Base-by-base conservation (phyloP, 805 yeast species). In the Pichia ethanolica region DNA sequence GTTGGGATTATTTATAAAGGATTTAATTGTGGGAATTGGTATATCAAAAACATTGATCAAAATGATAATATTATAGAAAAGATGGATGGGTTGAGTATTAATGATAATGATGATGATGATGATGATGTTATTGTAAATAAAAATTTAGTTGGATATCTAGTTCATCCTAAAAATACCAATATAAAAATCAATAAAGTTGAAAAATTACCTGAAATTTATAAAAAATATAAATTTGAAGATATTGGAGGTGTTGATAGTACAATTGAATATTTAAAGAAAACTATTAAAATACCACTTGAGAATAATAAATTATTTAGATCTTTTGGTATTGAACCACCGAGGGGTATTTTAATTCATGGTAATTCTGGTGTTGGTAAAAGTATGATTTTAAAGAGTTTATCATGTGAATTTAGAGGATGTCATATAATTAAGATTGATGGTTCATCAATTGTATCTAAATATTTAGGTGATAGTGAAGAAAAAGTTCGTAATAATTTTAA, bases 351-450 rank as follows among this genome's bases (percentile, higher is more conserved):
- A 33, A 68, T 93, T n/a, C 95, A 90, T 68, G 99, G 99, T 0
- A 96, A 97, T 3, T 93, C 98, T 3, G 99, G 99, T 4, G 91
- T 97, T 0, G 99, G 99, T 46, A 91, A 91, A 64, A 86, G 97
- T 1, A 79, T 90, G 88, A 73, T 93, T 7, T 71, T 93, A 36
- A 76, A 86, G 48, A 84, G 96, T 30, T 81, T 91, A 9, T 95
- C 96, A 0, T 74, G 80, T 53, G 91, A 85, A 51, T 71, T 78
- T 1, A 54, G 67, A 1, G 76, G 83, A 53, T 95, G 95, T 0
- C 99, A 91, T 65, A 81, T 91, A 0, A 72, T 93, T 42, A 82
- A 86, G 3, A 83, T 93, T 27, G 86, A 86, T 62, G 97, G 97
- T 0, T 95, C 97, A 1, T 82, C 95, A 1, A 86, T 93, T 46